phyloP scores from a whole-genome alignment of 345 rosid species.

The Ceriops decandra region DNA sequence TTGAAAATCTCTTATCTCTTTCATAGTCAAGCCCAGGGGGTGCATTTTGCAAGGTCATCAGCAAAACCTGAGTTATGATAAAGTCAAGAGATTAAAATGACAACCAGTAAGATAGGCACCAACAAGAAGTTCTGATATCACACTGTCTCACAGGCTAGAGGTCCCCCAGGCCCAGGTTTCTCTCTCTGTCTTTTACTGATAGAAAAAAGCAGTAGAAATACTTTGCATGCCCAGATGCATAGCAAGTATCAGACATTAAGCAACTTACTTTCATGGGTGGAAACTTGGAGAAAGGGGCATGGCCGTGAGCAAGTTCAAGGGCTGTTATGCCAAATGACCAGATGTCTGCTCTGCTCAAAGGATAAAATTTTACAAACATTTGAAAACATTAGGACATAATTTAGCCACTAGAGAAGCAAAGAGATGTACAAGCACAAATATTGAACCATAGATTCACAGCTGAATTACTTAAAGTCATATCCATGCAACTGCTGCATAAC shows the following conservation, averaged over 20 bases:
- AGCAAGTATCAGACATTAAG: slow-evolving; percentile 11
- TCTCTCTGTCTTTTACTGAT: not conserved
- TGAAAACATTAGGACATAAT: slow-evolving; percentile 12
- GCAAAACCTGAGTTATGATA: slow-evolving; percentile 58
- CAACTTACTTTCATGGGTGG: slow-evolving; percentile 94
- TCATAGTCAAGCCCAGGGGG: slow-evolving; percentile 99
- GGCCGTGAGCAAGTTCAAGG: slow-evolving; percentile 98
- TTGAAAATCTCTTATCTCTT: slow-evolving; percentile 92
- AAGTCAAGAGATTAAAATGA: slow-evolving; percentile 16
- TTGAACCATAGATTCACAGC: slow-evolving; percentile 18
- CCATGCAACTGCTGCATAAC: slow-evolving; percentile 99
- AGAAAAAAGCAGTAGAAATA: not conserved
- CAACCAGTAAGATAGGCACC: slow-evolving; percentile 16
- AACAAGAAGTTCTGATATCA: slow-evolving; percentile 8
- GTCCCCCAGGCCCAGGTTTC: not conserved
- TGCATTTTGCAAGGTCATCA: slow-evolving; percentile 98
- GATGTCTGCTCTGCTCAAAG: slow-evolving; percentile 79
- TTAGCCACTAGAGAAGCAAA: not conserved
- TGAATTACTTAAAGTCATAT: slow-evolving; percentile 95
- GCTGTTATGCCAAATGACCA: slow-evolving; percentile 99
- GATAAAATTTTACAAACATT: slow-evolving; percentile 21
- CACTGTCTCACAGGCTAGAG: not conserved
- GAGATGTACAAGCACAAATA: not conserved
- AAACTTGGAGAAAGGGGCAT: slow-evolving; percentile 98
- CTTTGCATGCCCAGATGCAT: not conserved